Conservation (phyloP, 1,139 yeast genomes). For the Candida tetrigidarum region DNA sequence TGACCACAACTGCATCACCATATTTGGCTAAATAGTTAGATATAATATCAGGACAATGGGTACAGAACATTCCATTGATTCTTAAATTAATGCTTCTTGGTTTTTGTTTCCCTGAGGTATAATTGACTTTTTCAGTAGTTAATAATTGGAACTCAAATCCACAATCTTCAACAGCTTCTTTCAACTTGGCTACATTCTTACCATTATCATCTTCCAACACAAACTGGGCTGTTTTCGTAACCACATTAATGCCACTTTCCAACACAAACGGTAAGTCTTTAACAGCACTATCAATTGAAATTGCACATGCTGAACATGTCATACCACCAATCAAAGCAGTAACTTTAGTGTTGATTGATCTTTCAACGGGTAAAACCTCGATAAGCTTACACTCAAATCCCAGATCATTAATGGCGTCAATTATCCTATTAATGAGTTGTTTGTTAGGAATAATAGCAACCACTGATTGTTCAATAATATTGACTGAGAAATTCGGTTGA, state of each 20-base stretch:
- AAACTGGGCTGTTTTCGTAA: slow-evolving; percentile 65
- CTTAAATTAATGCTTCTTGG: slow-evolving; percentile 60
- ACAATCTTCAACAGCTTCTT: slow-evolving; percentile 63
- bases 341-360: slow-evolving; percentile 51
- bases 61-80: slow-evolving; percentile 74
- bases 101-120: slow-evolving; percentile 46
- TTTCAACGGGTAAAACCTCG: slow-evolving; percentile 62
- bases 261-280: slow-evolving; percentile 55
- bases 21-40: slow-evolving; percentile 51
- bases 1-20: slow-evolving; percentile 62
- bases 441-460: slow-evolving; percentile 54
- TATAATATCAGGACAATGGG: slow-evolving; percentile 65
- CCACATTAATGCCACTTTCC: slow-evolving; percentile 56
- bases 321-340: slow-evolving; percentile 73
- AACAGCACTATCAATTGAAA: slow-evolving; percentile 55
- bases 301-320: slow-evolving; percentile 74
- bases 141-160: slow-evolving; percentile 65
- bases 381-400: slow-evolving; percentile 63
- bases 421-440: slow-evolving; percentile 53
- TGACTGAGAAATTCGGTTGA: slow-evolving; percentile 42
- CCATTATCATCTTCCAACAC: slow-evolving; percentile 44
- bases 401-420: slow-evolving; percentile 49
- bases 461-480: slow-evolving; percentile 46
- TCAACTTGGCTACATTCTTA: slow-evolving; percentile 38
- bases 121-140: slow-evolving; percentile 43